Base-by-base conservation (phyloP, 75 land plant genomes). In the Cryptomeria japonica region DNA sequence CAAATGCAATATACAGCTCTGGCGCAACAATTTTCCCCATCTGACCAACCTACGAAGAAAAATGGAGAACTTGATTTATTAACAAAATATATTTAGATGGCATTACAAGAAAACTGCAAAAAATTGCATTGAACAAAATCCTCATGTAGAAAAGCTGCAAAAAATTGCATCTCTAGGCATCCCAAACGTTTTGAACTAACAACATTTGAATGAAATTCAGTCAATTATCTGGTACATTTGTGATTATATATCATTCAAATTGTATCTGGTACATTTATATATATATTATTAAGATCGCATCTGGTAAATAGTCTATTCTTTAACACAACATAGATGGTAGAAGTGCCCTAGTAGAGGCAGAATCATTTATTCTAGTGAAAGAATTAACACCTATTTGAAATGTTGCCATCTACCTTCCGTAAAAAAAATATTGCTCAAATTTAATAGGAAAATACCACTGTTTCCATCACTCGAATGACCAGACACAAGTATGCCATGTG, bases 21-120 rank as follows among this genome's bases (percentile, higher is more conserved):
- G 99, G 99, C 31, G 99, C 99, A 42, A 97, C 97, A 86, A 98
- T 95, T 84, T 98, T 96, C 13, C 99, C 99, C 83, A 99, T 98
- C 89, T 98, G 99, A 85, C 99, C 99, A 85, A 98, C 96, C 99
- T 98, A 88, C 36, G 44, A 19, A 86, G 34, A 78, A 85, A 51
- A 73, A 38, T n/a, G 14, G 14, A 37, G 10, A 36, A 42, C 42
- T 38, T 11, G 32, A 75, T 84, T 49, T 36, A 18, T 38, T 44
- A 44, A 88, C 47, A 13, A 84, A 86, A 78, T 37, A 31, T 38
- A 1, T 9, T 18, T 37, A 16, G 25, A 34, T 83, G 25, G 25
- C 10, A 55, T 84, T n/a, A 37, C 14, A 16, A 42, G 58, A 47
- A 80, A 87, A 55, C 86, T 42, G 82, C 11, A 86, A 39, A 11